phyloP scores from a whole-genome alignment of 1,284 basidiomycete species.

The Exobasidium rhododendri region DNA sequence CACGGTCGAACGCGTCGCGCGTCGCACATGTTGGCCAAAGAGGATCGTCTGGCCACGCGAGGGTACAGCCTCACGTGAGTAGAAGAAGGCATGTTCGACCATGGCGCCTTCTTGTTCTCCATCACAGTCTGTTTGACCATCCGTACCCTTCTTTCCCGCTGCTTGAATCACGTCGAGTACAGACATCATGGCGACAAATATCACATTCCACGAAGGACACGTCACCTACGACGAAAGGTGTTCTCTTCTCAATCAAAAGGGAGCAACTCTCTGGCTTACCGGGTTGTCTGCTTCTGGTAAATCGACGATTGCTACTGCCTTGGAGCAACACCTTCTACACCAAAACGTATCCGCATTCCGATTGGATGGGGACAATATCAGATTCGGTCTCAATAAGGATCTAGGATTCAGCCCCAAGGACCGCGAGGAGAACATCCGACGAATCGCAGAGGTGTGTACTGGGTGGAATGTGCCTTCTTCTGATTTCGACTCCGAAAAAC shows the following conservation, averaged over 20 bases:
- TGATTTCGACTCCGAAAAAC: neutral
- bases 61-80: no score
- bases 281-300: constrained; percentile 57
- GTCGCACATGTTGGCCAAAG: no score
- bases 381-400: constrained; percentile 96
- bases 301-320: constrained; percentile 94
- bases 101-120: no score
- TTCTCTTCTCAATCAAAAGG: constrained; percentile 35
- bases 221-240: constrained; percentile 49
- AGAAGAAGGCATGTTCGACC: no score
- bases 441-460: constrained; percentile 81
- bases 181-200: constrained; percentile 74
- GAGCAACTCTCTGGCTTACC: constrained; percentile 42
- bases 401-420: constrained; percentile 94
- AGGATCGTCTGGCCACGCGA: no score
- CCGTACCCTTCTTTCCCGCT: no score
- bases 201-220: constrained; percentile 72
- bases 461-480: neutral
- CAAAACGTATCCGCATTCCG: constrained; percentile 81
- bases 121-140: no score
- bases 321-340: constrained; percentile 93
- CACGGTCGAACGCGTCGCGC: neutral
- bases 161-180: no score
- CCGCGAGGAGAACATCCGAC: constrained; percentile 92
- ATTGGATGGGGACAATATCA: constrained; percentile 93